Conservation (phyloP, 2,329 filamentous ascomycete genomes). For the Fusarium tanahbumbuense region DNA sequence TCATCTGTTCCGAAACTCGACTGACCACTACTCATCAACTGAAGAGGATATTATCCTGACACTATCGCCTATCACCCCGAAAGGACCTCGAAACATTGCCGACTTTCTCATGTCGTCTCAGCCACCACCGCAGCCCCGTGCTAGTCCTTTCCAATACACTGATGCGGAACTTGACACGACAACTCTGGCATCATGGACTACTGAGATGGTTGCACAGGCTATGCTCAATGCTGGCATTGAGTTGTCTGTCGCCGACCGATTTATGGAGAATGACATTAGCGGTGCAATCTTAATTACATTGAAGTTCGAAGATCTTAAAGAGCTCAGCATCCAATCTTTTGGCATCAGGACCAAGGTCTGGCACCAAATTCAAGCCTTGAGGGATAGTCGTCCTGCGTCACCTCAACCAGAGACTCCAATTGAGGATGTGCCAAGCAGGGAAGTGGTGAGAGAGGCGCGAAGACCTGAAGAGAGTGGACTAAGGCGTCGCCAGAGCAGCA, state of each 20-base stretch:
- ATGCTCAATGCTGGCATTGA: conserved; percentile 89
- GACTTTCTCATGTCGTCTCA: conserved; percentile 44
- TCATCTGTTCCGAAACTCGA: conserved; percentile 82
- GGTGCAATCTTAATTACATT: conserved; percentile 89
- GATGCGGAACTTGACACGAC: conserved; percentile 67
- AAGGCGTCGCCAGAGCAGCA: conserved; percentile 56
- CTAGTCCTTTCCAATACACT: conserved; percentile 68
- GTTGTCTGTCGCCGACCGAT: conserved; percentile 79
- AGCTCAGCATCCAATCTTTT: conserved; percentile 84
- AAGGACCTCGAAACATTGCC: conserved; percentile 59
- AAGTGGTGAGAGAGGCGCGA: conserved; percentile 60
- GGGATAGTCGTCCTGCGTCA: conserved; percentile 64
- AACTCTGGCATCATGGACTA: conserved; percentile 74
- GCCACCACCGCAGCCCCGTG: conserved; percentile 49
- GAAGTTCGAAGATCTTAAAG: conserved; percentile 87
- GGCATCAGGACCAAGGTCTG: conserved; percentile 83
- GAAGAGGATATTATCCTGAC: conserved; percentile 69
- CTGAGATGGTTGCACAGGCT: conserved; percentile 83
- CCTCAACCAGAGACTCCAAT: conserved; percentile 69
- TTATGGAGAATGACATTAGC: conserved; percentile 92
- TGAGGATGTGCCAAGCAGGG: conserved; percentile 67
- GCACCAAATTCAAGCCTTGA: conserved; percentile 80
- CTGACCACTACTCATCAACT: conserved; percentile 51
- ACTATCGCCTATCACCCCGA: conserved; percentile 79
- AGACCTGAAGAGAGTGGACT: conserved; percentile 52